Conservation (phyloP, 306 rosid genomes). For the Myrica gale region DNA sequence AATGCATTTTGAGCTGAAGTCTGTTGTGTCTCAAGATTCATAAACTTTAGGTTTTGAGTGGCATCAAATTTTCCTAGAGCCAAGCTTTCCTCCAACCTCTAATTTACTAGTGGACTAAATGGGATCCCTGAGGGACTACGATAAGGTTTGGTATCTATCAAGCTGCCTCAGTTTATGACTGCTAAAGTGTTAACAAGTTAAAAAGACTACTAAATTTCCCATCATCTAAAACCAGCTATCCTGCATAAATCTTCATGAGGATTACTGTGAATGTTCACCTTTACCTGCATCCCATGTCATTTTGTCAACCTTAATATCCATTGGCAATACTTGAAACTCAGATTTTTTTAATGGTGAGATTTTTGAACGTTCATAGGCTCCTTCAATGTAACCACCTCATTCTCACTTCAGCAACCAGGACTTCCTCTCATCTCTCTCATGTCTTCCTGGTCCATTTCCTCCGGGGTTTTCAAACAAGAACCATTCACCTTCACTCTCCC, state of each 20-base stretch:
- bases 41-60: background rate
- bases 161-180: conserved; percentile 4
- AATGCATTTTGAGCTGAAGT: background rate
- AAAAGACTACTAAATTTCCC: conserved; percentile 18
- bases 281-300: conserved; percentile 1
- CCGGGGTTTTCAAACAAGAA: conserved; percentile 11
- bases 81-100: background rate
- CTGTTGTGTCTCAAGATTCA: background rate
- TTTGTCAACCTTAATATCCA: background rate
- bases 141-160: background rate
- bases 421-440: background rate
- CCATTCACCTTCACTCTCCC: conserved; percentile 5
- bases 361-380: background rate
- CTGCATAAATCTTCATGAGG: background rate
- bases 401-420: background rate
- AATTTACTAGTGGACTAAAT: background rate
- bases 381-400: background rate
- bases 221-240: conserved; percentile 6
- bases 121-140: background rate
- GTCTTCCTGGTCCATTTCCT: conserved; percentile 17
- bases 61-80: background rate
- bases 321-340: conserved; percentile 16
- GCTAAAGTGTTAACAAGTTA: background rate
- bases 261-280: background rate
- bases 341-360: background rate